Evolutionary conservation across 179 eudicot genomes (phyloP), one percentile per base, ranked within the genome.

Genomic region (Dionaea muscipula): DNA sequence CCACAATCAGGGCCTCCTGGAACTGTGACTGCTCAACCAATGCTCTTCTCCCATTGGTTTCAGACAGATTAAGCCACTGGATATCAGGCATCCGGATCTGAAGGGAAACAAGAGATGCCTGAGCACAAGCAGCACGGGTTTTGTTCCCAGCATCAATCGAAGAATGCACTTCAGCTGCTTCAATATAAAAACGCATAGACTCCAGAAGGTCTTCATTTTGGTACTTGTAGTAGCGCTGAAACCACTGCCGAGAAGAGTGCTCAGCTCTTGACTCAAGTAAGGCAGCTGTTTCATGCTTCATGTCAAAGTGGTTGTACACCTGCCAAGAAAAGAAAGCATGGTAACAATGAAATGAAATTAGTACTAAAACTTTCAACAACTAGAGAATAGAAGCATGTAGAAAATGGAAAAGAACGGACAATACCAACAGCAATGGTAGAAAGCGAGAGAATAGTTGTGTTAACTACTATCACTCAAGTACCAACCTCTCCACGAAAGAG

Each of bases 21-120:
- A 93, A 93, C 50, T 84, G 83, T 37, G 95, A 79, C 71, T 93
- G 99, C 43, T 85, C 93, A 35, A 83, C 94, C 13, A 93, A 85
- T 31, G 79, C 79, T 26, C 89, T 63, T 2, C 99, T 75, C 15
- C 96, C 99, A 51, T 81, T 81, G 26, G 96, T 93, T 68, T 83
- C 99, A 27, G 99, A 74, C 2, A 84, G 79, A 62, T 83, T 75
- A 24, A 88, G 86, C 95, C 96, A 93, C 35, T 68, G 68, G 36
- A 73, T 62, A 75, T 93, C 99, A 40, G 99, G 99, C 96, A 93
- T 93, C 26, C 99, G 83, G 43, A 93, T 93, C 67, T 93, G 95
- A 51, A 93, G 96, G 52, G 95, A 93, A 22, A 93, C 81, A 5
- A 93, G 89, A 51, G 95, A 93, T 51, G 99, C 99, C 57, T 73